These are phyloP conservation scores for Perkinsus olseni DNA, from an alignment of 169 alveolate genomes.

Conservation along the genomic window DNA sequence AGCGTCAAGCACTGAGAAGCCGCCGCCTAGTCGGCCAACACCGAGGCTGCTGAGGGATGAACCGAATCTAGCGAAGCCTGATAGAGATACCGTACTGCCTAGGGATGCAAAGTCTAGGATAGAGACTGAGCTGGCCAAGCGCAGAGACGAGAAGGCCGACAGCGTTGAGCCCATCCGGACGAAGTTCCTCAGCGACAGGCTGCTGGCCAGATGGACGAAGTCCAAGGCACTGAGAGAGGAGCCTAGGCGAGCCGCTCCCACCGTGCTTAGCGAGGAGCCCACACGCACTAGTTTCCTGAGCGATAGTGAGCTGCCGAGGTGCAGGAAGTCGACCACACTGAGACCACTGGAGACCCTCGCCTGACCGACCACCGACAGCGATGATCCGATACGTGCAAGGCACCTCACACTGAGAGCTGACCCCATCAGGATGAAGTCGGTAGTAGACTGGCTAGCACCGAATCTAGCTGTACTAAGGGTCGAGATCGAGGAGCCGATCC, in stretches of 20 bases:
- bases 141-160: background rate
- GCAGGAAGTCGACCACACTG: conserved; percentile 3
- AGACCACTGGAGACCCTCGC: background rate
- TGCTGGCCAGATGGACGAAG: background rate
- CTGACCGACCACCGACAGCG: conserved; percentile 5
- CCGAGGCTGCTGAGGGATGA: conserved; percentile 1
- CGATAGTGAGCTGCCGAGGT: background rate
- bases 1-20: conserved; percentile 5
- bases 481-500: background rate
- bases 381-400: background rate
- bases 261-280: background rate
- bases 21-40: background rate
- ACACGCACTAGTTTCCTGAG: background rate
- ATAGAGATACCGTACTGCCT: background rate
- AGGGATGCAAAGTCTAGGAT: background rate
- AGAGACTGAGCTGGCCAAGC: background rate
- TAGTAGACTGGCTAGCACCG: background rate
- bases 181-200: background rate
- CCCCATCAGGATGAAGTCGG: conserved; percentile 20
- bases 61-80: background rate
- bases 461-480: background rate
- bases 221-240: conserved; percentile 22
- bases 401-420: background rate
- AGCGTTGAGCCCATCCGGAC: background rate
- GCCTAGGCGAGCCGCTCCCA: background rate